Evolutionary conservation across 1,284 basidiomycete species (phyloP).

Genomic region (Cutaneotrichosporon mucoides): DNA sequence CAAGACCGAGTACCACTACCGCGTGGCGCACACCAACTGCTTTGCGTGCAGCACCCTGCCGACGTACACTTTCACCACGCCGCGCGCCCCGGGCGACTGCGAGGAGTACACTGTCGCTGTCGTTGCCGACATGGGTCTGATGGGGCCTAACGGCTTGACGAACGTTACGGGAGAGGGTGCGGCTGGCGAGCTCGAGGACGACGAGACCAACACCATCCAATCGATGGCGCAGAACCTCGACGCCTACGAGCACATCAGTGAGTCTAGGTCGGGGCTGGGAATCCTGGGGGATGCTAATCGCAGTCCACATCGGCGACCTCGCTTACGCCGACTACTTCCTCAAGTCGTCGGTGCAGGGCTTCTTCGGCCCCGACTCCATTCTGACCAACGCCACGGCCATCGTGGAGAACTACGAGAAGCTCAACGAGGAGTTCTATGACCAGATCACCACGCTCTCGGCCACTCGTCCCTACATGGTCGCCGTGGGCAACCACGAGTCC

Average conservation of each 20-base stretch:
- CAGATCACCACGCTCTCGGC: conserved; percentile 31
- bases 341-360: conserved; percentile 25
- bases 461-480: conserved; percentile 31
- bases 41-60: conserved; percentile 25
- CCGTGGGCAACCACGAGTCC: conserved; percentile 32
- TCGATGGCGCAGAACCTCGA: conserved; percentile 26
- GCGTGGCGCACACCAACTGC: conserved; percentile 28
- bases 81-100: conserved; percentile 18
- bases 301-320: conserved; percentile 30
- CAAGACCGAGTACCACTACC: conserved; percentile 28
- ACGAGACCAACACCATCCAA: conserved; percentile 39
- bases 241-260: conserved; percentile 31
- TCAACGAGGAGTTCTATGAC: conserved; percentile 39
- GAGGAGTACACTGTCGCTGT: conserved; percentile 25
- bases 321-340: conserved; percentile 36
- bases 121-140: conserved; percentile 34
- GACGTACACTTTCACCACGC: conserved; percentile 27
- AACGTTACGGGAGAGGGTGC: conserved; percentile 24
- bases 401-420: conserved; percentile 30
- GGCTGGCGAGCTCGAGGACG: conserved; percentile 15
- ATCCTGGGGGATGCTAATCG: too few species aligned
- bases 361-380: conserved; percentile 20
- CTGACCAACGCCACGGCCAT: conserved; percentile 12
- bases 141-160: conserved; percentile 36
- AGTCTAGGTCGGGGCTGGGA: too few species aligned